Conservation (phyloP, 371 early-diverging fungal genomes). For the Blastocladiella emersonii region DNA sequence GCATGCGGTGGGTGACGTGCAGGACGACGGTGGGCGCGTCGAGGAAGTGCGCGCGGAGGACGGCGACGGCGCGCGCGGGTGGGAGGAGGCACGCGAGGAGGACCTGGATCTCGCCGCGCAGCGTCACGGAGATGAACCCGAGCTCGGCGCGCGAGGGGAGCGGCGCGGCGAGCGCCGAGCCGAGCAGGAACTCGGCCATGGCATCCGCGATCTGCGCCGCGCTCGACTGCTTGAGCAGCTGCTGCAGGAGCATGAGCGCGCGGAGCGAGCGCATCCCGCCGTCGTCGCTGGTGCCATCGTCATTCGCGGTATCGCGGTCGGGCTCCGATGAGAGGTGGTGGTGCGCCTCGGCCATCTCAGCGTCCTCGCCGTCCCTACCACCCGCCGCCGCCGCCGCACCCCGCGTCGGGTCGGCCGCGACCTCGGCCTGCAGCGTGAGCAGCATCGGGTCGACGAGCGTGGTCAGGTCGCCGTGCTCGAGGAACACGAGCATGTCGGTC, state of each 20-base stretch:
- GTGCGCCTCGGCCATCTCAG: background rate
- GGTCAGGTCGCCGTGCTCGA: background rate
- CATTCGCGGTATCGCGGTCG: background rate
- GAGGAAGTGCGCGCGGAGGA: no score
- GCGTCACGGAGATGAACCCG: no score
- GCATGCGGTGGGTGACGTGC: no score
- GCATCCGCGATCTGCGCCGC: background rate
- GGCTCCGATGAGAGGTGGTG: background rate
- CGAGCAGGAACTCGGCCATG: background rate
- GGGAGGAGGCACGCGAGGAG: no score
- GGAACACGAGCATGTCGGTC: background rate
- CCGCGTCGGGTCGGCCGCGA: no score
- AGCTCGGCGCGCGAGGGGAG: no score
- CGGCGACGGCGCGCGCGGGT: no score
- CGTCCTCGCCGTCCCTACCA: background rate
- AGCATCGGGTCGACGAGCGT: background rate
- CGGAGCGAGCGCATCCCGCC: background rate
- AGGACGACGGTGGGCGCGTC: no score
- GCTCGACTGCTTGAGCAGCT: background rate
- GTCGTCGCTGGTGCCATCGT: background rate
- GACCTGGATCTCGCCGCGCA: no score
- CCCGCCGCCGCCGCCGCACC: no score
- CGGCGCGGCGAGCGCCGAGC: no score
- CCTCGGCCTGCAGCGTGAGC: no score
- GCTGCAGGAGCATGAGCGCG: background rate